Base-by-base conservation (phyloP, 108 stramenopile genomes). In the Mediolabrus comicus region DNA sequence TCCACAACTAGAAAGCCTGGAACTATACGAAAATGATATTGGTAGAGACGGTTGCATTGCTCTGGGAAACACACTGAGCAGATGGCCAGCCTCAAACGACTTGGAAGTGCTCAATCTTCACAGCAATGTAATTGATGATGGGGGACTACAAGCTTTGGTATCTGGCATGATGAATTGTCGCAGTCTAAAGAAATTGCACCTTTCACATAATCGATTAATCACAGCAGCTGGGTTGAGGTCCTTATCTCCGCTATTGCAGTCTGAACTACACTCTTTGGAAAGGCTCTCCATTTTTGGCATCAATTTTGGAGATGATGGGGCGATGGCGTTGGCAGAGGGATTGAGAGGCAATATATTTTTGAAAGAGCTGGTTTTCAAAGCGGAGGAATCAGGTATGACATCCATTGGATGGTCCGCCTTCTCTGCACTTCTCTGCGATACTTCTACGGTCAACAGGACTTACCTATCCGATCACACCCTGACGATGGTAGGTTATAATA, bases 401-500 rank as follows among this genome's bases (percentile, higher is more conserved):
- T 38, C 43, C 16, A 36, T 12, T 38, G 60, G 60, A 13, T 62
- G 61, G 61, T 13, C 61, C 11, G 61, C 39, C 0, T 27, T 62
- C n/a, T 62, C 61, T 51, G 53, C 52, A 22, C 49, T 53, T 53
- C 61, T 62, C 6, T 62, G 61, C 19, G 61, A 62, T 62, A 62
- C 61, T 27, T 54, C 61, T 35, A 62, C 49, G 7, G n/a, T 62
- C 61, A 53, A 62, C 61, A 62, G 19, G 6, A 62, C 61, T 4
- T 62, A 54, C 61, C 16, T 53, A 4, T 62, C 61, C 4, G 53
- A 62, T 35, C 61, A 62, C 1, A 62, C 1, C 3, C 61, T 62
- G 19, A 43, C 41, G 3, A n/a, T 17, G 0, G 19, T 43, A n/a
- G 38, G 14, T 17, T 5, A 17, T 57, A 0, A 16, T 17, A 57